Evolutionary conservation across 1,284 basidiomycete genomes (phyloP), one percentile per base, ranked within the genome.

Genomic region (Anthracocystis setariae): DNA sequence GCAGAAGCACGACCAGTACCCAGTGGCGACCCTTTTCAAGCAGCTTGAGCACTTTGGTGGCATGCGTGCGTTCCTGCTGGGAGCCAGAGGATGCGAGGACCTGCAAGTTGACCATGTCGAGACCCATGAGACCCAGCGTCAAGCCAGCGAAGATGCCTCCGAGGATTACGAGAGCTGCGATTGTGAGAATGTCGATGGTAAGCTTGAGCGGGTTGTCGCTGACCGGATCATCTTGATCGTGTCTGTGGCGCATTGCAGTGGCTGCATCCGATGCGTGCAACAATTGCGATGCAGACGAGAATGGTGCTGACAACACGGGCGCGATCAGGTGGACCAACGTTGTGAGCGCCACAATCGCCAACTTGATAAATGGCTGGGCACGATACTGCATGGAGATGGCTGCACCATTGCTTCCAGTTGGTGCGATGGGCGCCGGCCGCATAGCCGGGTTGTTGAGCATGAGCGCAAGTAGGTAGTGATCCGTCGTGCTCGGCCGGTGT

Each of bases 121-220:
- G 88, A 2, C 94, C 94, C 94, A 96, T 96, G 29, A 96, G 86
- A 5, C 92, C 94, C 20, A 97, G 88, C 0, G 93, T 96, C 51
- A 96, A 85, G 5, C 86, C 86, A 0, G 85, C 84, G 76, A 86
- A 86, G 24, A 86, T 76, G 12, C 86, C 86, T 4, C 85, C 85
- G 15, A 79, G 69, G 13, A 81, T 57, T 12, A 82, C 80, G 7
- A 82, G 64, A 15, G 70, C 76, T 23, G 76, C 76, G 47, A 76
- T 77, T 38, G 66, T 73, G 44, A 78, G 56, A 24, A 73, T 63
- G 52, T 76, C 74, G 45, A 78, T 33, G 37, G 63, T 59, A 27
- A 78, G 74, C 38, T 78, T 71, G 56, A 67, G 51, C 12, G 67
- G 68, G 20, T 72, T 64, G 42, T 70, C 56, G 42, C 55, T 59